Conservation (phyloP, 805 yeast species). For the Helenozyma baotianmanensis region DNA sequence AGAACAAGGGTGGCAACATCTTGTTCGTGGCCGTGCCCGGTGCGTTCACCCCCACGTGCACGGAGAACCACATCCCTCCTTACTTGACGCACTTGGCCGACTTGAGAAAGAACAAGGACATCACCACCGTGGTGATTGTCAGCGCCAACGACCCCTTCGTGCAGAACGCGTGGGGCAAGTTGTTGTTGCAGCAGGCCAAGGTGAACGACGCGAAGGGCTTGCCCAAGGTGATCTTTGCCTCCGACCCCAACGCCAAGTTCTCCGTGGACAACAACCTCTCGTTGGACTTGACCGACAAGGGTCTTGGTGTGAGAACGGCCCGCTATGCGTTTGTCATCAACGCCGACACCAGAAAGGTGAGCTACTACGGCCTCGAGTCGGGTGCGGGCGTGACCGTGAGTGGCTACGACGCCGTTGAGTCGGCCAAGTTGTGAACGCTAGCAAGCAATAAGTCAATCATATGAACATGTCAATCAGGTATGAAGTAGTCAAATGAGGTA, state of each 20-base stretch:
- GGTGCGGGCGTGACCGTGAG: slow-evolving; percentile 30
- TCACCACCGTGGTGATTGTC: slow-evolving; percentile 30
- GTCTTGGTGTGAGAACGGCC: slow-evolving; percentile 36
- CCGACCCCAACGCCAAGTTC: slow-evolving; percentile 36
- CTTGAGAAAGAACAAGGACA: slow-evolving; percentile 25
- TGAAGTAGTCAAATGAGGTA: too few relatives aligned
- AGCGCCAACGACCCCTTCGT: slow-evolving; percentile 43
- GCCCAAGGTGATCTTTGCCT: slow-evolving; percentile 34
- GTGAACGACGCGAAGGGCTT: slow-evolving; percentile 7
- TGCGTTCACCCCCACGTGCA: slow-evolving; percentile 43
- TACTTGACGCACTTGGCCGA: slow-evolving; percentile 26
- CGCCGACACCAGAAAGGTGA: slow-evolving; percentile 40
- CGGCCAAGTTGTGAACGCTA: slow-evolving; percentile 28
- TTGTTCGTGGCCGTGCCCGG: slow-evolving; percentile 40
- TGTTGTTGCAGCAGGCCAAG: slow-evolving; percentile 26
- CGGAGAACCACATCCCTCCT: slow-evolving; percentile 41
- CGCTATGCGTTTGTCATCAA: slow-evolving; percentile 37
- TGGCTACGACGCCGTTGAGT: slow-evolving; percentile 34
- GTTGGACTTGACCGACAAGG: slow-evolving; percentile 31
- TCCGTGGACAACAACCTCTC: slow-evolving; percentile 26
- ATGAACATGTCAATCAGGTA: too few relatives aligned
- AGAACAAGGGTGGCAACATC: slow-evolving; percentile 21
- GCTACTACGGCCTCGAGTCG: slow-evolving; percentile 32
- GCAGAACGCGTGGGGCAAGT: slow-evolving; percentile 41
- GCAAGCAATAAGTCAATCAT: background rate